Base-by-base conservation (phyloP, 2,329 filamentous ascomycete genomes). In the Helicocarpus griseus region DNA sequence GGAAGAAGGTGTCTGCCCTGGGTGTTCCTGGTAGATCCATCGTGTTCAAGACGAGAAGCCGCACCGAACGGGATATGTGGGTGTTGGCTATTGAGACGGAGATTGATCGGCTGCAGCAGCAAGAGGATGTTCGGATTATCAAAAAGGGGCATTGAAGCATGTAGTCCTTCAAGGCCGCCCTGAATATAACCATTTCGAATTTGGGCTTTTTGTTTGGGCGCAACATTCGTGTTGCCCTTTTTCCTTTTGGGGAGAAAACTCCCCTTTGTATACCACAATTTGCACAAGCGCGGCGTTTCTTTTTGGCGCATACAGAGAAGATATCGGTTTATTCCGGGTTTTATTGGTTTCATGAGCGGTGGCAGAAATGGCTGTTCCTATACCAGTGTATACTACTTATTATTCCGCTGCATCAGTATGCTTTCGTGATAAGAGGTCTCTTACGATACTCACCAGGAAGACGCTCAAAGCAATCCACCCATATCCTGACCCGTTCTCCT, bases 11-110 rank as follows among this genome's bases (percentile, higher is more conserved):
- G 1, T 79, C 79, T 26, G 75, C 77, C 54, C 65, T 85, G 26
- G 82, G 82, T 9, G 74, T 75, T 6, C 77, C 78, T 28, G 82
- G 82, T 4, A 69, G 80, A 40, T 81, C 77, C 38, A 77, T 84
- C 46, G 82, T 86, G 11, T 86, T 86, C 61, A 81, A 82, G 60
- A 77, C 82, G 33, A 73, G 82, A 49, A 83, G 78, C 63, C 71
- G 82, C 8, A 76, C 81, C 1, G 82, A 86, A 64, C 75, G 82
- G 54, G 82, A 86, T 65, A 77, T 81, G 58, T 86, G 82, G 82
- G 82, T 86, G 22, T 65, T 85, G 62, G 80, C 75, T 33, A 79
- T 85, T 53, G 77, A 77, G 49, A 79, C 79, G 55, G 82, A 85
- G 69, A 85, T 85, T 63, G 82, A 85, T 67, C 69, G 79, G 47